These are phyloP conservation scores for Pichia sp. DNA, from an alignment of 1,139 yeast species.

Conservation along the genomic window DNA sequence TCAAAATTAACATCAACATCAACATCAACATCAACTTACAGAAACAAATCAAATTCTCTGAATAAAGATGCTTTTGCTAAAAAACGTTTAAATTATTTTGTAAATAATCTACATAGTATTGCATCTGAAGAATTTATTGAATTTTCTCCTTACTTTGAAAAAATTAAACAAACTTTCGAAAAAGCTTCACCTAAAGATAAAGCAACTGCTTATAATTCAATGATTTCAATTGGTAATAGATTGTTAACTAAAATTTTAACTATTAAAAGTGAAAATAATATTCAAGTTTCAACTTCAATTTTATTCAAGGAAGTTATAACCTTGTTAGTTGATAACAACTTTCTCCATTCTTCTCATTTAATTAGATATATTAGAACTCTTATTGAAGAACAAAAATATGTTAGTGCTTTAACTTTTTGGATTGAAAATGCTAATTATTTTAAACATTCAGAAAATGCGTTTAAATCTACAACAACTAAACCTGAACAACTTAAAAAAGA, in stretches of 20 bases:
- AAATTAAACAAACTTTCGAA: constrained; percentile 7
- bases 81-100: not conserved
- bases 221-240: constrained; percentile 16
- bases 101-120: constrained; percentile 4
- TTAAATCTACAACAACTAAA: not conserved
- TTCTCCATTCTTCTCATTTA: constrained; percentile 22
- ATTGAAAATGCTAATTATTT: constrained; percentile 23
- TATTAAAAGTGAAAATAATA: constrained; percentile 10
- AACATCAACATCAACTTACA: too few relatives aligned
- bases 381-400: constrained; percentile 19
- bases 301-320: constrained; percentile 18
- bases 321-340: constrained; percentile 13
- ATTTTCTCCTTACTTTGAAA: constrained; percentile 15
- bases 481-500: constrained; percentile 2
- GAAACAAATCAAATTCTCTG: too few relatives aligned
- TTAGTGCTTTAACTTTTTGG: constrained; percentile 24
- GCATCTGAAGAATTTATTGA: constrained; percentile 10
- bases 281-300: constrained; percentile 20
- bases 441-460: constrained; percentile 17
- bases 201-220: not conserved
- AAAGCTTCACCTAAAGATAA: constrained; percentile 3
- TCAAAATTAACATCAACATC: too few relatives aligned
- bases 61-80: too few relatives aligned
- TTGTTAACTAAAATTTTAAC: constrained; percentile 16
- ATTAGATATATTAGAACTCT: constrained; percentile 18